Percentiles rank a stretch among this genome's conserved stretches.
Conservation (phyloP, 148 eudicot genomes). For the Amaranthus cruentus region DNA sequence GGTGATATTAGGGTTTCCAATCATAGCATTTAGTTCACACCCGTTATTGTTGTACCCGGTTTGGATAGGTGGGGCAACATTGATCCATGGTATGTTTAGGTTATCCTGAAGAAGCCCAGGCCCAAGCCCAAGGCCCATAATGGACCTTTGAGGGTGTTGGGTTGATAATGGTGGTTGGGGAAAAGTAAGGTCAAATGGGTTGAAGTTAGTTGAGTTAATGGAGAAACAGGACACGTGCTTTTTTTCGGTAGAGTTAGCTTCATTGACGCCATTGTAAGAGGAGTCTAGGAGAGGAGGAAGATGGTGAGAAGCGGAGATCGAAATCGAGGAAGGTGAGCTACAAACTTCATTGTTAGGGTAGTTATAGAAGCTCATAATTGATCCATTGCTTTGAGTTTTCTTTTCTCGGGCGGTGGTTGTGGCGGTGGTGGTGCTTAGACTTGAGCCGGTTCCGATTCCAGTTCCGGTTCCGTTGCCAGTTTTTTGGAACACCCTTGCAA, state of each 20-base stretch:
- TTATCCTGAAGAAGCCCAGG: constrained; percentile 65
- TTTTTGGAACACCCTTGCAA: constrained; percentile 70
- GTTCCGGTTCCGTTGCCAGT: constrained; percentile 28
- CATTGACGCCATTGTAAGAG: constrained; percentile 32
- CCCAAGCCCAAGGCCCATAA: neutral
- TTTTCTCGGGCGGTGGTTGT: constrained; percentile 5
- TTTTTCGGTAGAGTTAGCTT: constrained; percentile 24
- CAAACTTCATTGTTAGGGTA: constrained; percentile 31
- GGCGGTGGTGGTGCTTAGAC: constrained; percentile 7
- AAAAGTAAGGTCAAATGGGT: constrained; percentile 27
- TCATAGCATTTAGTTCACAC: constrained; percentile 14
- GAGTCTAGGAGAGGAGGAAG: constrained; percentile 69
- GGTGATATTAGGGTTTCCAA: neutral
- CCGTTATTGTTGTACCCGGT: neutral
- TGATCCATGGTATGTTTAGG: constrained; percentile 27
- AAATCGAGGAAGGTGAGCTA: constrained; percentile 45
- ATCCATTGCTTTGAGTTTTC: constrained; percentile 5
- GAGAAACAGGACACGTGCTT: constrained; percentile 99
- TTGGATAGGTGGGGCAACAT: constrained; percentile 14
- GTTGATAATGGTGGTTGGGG: constrained; percentile 18
- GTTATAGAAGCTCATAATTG: constrained; percentile 21
- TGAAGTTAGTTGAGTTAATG: constrained; percentile 32
- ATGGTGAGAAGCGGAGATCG: constrained; percentile 49
- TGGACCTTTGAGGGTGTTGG: neutral
- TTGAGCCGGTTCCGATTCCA: constrained; percentile 24